A percentile compares a stretch with the other conserved stretches of the same genome.
Evolutionary conservation across 768 basidiomycete genomes (phyloP).

Genomic region (Boletus rufocinnamomeus): DNA sequence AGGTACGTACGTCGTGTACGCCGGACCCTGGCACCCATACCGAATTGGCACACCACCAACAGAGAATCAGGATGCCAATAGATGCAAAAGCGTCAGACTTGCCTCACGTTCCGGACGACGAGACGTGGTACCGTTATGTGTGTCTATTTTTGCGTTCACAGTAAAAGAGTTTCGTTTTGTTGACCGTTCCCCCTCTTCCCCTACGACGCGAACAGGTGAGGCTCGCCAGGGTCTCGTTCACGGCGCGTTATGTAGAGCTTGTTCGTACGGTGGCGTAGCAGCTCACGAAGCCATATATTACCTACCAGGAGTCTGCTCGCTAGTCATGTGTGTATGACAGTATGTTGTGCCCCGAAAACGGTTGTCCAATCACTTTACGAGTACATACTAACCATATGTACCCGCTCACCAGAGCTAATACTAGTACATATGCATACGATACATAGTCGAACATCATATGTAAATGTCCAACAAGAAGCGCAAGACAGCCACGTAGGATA

Average conservation of each 20-base stretch:
- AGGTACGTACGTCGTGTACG: constrained; percentile 37
- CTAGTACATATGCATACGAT: too few species aligned
- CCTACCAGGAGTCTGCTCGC: neutral
- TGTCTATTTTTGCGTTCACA: neutral
- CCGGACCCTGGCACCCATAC: neutral
- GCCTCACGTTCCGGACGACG: constrained; percentile 38
- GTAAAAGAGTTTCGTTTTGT: neutral
- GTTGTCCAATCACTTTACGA: too few species aligned
- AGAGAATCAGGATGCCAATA: constrained; percentile 29
- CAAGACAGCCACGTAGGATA: neutral
- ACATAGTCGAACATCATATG: too few species aligned
- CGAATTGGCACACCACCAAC: neutral
- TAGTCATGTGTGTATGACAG: neutral
- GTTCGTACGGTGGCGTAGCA: constrained; percentile 7
- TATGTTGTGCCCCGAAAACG: neutral
- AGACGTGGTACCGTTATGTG: constrained; percentile 40
- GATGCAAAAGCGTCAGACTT: constrained; percentile 32
- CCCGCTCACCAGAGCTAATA: too few species aligned
- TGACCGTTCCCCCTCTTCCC: constrained; percentile 1
- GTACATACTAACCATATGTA: too few species aligned
- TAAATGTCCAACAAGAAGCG: neutral
- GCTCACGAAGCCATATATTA: neutral
- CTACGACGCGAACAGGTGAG: constrained; percentile 9
- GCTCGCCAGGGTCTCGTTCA: constrained; percentile 18
- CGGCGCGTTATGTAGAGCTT: constrained; percentile 25